Evolutionary conservation across 352 stramenopile species (phyloP).

Genomic region (Phytophthora niederhauseri): DNA sequence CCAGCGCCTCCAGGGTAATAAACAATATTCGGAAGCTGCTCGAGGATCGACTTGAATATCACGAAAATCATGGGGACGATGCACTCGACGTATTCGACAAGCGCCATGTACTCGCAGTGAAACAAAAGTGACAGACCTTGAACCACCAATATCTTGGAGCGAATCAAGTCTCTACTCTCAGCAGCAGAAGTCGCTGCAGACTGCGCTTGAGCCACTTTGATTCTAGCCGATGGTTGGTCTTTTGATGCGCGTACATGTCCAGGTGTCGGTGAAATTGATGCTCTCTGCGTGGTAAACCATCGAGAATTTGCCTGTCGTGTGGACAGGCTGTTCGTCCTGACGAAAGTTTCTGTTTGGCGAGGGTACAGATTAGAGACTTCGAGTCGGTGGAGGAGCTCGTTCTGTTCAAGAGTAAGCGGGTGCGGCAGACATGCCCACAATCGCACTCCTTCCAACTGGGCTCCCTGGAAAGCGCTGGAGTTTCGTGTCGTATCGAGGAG

Average conservation of each 20-base stretch:
- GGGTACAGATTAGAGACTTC: neutral
- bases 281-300: neutral
- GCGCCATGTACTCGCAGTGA: slow-evolving; percentile 32
- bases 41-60: slow-evolving; percentile 35
- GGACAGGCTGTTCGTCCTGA: neutral
- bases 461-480: neutral
- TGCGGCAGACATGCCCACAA: neutral
- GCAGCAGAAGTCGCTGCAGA: neutral
- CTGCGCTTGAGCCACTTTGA: neutral
- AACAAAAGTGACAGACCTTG: slow-evolving; percentile 32
- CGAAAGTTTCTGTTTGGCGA: neutral
- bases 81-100: slow-evolving; percentile 16
- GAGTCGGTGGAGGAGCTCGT: neutral
- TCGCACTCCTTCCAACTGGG: neutral
- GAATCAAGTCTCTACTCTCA: neutral
- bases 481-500: neutral
- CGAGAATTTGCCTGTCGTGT: neutral
- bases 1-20: slow-evolving; percentile 15
- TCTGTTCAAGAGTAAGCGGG: neutral
- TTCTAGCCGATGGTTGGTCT: too few relatives aligned
- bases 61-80: slow-evolving; percentile 38
- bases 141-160: neutral
- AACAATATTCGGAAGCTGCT: slow-evolving; percentile 31
- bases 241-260: neutral
- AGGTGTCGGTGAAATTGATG: neutral